Evolutionary conservation across 805 yeast genomes (phyloP).

Genomic region (Ogataea saltuana): DNA sequence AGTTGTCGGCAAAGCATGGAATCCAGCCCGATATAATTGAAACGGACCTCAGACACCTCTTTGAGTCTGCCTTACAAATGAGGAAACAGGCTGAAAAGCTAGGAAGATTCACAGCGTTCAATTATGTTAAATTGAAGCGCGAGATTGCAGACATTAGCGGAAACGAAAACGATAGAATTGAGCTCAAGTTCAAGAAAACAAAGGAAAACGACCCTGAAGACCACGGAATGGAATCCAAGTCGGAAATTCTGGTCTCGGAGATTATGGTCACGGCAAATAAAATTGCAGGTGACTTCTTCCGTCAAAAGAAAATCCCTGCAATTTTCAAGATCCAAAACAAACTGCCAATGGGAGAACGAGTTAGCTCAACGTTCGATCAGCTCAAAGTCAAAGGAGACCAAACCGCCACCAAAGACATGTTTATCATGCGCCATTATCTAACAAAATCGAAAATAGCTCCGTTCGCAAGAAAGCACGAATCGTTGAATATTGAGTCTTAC

Average conservation of each 20-base stretch:
- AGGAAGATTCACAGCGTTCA: constrained; percentile 38
- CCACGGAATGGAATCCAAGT: constrained; percentile 35
- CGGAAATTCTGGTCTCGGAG: constrained; percentile 74
- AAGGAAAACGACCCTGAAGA: constrained; percentile 9
- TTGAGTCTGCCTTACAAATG: constrained; percentile 34
- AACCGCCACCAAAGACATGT: constrained; percentile 42
- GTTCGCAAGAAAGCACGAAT: constrained; percentile 51
- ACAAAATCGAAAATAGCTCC: constrained; percentile 54
- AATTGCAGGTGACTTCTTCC: constrained; percentile 53
- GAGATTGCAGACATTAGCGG: constrained; percentile 25
- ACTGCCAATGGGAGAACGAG: constrained; percentile 28
- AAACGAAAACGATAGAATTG: constrained; percentile 28
- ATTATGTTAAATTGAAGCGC: constrained; percentile 22
- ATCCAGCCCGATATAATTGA: constrained; percentile 13
- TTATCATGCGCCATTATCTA: constrained; percentile 46
- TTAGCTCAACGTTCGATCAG: constrained; percentile 23
- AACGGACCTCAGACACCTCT: constrained; percentile 41
- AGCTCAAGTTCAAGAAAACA: constrained; percentile 25
- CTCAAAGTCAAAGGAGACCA: constrained; percentile 22
- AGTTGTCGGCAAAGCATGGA: constrained; percentile 6
- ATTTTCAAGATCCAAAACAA: constrained; percentile 42
- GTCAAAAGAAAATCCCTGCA: constrained; percentile 48
- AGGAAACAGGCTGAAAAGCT: constrained; percentile 32
- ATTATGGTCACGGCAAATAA: constrained; percentile 79
- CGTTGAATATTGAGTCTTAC: constrained; percentile 63